Percentiles rank a stretch among this genome's conserved stretches.
phyloP scores from a whole-genome alignment of 345 rosid species.

The Melaleuca alternifolia region DNA sequence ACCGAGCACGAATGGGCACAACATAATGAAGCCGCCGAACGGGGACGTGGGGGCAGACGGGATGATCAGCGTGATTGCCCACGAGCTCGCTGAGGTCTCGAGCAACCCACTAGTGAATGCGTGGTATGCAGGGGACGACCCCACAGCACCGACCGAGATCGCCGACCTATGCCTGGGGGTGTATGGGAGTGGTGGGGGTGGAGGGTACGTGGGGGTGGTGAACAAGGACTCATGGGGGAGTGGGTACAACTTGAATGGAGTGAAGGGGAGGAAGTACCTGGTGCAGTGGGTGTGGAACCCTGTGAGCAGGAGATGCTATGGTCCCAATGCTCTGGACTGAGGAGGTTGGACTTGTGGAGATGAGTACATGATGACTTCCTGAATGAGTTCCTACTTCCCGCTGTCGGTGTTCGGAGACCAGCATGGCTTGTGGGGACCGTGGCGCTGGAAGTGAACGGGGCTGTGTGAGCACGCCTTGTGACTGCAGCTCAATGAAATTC shows the following conservation, averaged over 20 bases:
- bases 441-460: neutral
- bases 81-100: slow-evolving; percentile 51
- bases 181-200: slow-evolving; percentile 49
- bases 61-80: slow-evolving; percentile 54
- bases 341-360: neutral
- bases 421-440: neutral
- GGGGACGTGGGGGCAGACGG: slow-evolving; percentile 54
- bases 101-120: slow-evolving; percentile 55
- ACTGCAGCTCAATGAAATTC: neutral
- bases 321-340: slow-evolving; percentile 52
- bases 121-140: slow-evolving; percentile 59
- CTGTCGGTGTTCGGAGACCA: neutral
- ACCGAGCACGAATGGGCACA: slow-evolving; percentile 10
- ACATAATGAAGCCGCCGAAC: slow-evolving; percentile 38
- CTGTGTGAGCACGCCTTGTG: neutral
- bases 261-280: slow-evolving; percentile 41
- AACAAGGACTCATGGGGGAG: slow-evolving; percentile 32
- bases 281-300: slow-evolving; percentile 63
- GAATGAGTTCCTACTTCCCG: neutral
- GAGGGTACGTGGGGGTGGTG: slow-evolving; percentile 49
- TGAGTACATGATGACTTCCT: neutral
- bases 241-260: slow-evolving; percentile 47
- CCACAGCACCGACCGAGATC: slow-evolving; percentile 45
- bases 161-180: slow-evolving; percentile 57
- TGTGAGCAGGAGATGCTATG: slow-evolving; percentile 38